phyloP scores from a whole-genome alignment of 495 filamentous ascomycete genomes.

The Neohortaea acidophila region DNA sequence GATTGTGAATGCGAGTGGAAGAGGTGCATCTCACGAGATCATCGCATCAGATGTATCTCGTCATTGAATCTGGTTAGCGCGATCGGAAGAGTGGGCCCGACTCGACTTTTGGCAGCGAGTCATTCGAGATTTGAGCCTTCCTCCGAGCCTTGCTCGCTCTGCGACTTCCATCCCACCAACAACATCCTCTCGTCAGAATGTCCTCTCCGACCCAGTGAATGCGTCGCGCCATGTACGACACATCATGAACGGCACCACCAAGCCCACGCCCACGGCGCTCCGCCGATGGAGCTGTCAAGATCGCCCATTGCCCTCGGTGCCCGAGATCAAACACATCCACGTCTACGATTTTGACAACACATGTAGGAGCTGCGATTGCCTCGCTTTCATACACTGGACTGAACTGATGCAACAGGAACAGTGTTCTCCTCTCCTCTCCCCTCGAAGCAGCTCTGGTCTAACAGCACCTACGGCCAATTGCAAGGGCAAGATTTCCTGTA shows the following conservation, averaged over 20 bases:
- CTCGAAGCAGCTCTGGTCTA: conserved; percentile 77
- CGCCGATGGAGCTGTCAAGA: conserved; percentile 66
- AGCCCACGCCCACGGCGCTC: conserved; percentile 54
- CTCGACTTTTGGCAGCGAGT: too few relatives aligned
- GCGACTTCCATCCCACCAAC: too few relatives aligned
- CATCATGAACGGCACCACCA: conserved; percentile 6
- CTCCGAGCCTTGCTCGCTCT: too few relatives aligned
- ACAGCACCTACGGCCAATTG: conserved; percentile 56
- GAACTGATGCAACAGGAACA: conserved; percentile 21
- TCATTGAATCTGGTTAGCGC: too few relatives aligned
- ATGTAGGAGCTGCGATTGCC: conserved; percentile 39
- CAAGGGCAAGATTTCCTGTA: conserved; percentile 59
- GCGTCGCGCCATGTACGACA: too few relatives aligned
- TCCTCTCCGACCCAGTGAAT: too few relatives aligned
- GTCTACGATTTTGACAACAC: conserved; percentile 99
- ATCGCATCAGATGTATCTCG: too few relatives aligned
- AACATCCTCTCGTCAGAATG: too few relatives aligned
- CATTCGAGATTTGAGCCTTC: too few relatives aligned
- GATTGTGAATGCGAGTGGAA: too few relatives aligned
- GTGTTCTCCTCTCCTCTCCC: conserved; percentile 85
- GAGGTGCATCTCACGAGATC: too few relatives aligned
- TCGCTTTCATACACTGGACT: background rate
- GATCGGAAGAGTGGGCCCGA: too few relatives aligned
- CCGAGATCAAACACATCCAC: conserved; percentile 65
- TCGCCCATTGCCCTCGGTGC: conserved; percentile 56